Evolutionary conservation across 345 rosid species (phyloP).

Genomic region (Moricandia moricandioides): DNA sequence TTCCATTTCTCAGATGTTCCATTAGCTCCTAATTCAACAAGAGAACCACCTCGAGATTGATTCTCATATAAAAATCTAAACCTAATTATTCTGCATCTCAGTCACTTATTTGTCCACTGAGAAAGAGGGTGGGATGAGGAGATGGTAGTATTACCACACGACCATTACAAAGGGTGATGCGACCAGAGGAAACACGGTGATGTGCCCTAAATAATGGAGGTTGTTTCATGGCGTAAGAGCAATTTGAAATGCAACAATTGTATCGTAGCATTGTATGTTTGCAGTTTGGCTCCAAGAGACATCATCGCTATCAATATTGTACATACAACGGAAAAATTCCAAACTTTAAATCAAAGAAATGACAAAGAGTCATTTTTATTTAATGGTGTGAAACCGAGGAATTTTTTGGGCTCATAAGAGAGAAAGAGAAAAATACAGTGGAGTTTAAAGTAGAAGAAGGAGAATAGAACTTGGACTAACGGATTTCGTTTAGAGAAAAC

Average conservation of each 20-base stretch:
- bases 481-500: too few species aligned
- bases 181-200: slow-evolving; percentile 41
- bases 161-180: slow-evolving; percentile 28
- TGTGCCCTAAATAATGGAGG: slow-evolving; percentile 37
- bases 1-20: slow-evolving; percentile 91
- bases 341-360: too few species aligned
- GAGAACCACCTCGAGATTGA: not conserved
- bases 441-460: too few species aligned
- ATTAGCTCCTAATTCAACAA: slow-evolving; percentile 67
- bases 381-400: too few species aligned
- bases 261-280: slow-evolving; percentile 38
- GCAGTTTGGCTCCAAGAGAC: slow-evolving; percentile 14
- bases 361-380: too few species aligned
- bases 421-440: too few species aligned
- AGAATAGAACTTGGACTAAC: too few species aligned
- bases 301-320: slow-evolving; percentile 31
- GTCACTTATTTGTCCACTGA: too few species aligned
- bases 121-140: slow-evolving; percentile 28
- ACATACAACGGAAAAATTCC: too few species aligned
- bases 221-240: slow-evolving; percentile 40
- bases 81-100: too few species aligned
- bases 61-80: not conserved
- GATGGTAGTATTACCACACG: not conserved
- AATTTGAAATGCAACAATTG: slow-evolving; percentile 27
- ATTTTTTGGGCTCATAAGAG: too few species aligned